Conservation (phyloP, 371 early-diverging fungal genomes). For the Mucor mucedo region DNA sequence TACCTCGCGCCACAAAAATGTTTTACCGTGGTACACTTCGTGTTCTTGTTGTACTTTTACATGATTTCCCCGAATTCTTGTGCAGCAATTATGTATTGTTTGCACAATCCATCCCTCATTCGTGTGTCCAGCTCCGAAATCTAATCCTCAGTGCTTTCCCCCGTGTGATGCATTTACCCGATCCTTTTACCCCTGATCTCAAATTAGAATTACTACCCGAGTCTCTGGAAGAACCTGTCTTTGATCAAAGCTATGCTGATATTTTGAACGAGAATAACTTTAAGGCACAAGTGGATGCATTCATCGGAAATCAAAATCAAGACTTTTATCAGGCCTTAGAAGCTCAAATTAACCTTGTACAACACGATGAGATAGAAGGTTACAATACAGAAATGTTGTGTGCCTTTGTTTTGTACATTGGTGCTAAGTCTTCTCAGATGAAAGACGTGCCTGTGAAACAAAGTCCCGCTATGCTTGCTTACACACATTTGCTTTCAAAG, state of each 20-base stretch:
- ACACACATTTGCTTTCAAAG: slow-evolving; percentile 73
- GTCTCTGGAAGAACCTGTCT: slow-evolving; percentile 51
- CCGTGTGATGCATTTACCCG: slow-evolving; percentile 90
- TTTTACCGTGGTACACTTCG: slow-evolving; percentile 91
- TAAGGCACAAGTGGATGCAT: slow-evolving; percentile 70
- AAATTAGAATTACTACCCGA: slow-evolving; percentile 86
- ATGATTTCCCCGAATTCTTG: slow-evolving; percentile 97
- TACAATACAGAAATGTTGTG: slow-evolving; percentile 61
- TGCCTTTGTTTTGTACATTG: slow-evolving; percentile 84
- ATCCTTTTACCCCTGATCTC: slow-evolving; percentile 93
- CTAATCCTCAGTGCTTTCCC: slow-evolving; percentile 95
- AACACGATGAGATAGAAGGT: slow-evolving; percentile 35
- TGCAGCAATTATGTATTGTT: slow-evolving; percentile 88
- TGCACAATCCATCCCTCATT: slow-evolving; percentile 86
- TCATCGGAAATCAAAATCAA: slow-evolving; percentile 60
- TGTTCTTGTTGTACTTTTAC: slow-evolving; percentile 88
- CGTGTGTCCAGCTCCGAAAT: slow-evolving; percentile 94
- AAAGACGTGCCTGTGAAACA: slow-evolving; percentile 48
- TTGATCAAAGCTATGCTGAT: slow-evolving; percentile 62
- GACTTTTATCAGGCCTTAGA: slow-evolving; percentile 29
- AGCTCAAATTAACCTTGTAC: slow-evolving; percentile 33
- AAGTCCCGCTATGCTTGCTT: slow-evolving; percentile 77
- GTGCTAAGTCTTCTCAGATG: slow-evolving; percentile 71
- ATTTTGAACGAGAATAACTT: slow-evolving; percentile 59
- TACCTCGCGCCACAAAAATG: slow-evolving; percentile 72